A percentile compares a stretch with the other conserved stretches of the same genome.
Evolutionary conservation across 2,329 filamentous ascomycete genomes (phyloP).

Genomic region (Pseudopyrenochaeta lycopersici): DNA sequence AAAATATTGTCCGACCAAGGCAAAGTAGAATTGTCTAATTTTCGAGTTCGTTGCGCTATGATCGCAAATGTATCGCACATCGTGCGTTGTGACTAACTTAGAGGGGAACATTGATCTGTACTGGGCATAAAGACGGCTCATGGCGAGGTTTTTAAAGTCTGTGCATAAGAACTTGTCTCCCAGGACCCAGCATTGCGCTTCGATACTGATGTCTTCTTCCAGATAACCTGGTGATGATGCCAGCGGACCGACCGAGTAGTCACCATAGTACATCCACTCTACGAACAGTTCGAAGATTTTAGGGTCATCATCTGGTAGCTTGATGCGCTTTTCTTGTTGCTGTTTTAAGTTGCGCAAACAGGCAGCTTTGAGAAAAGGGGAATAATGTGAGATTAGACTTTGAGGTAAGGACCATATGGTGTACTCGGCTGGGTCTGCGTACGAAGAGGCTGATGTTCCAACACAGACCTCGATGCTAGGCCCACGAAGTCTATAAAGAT

Average conservation of each 20-base stretch:
- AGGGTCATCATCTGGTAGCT: conserved; percentile 7
- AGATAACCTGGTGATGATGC: background rate
- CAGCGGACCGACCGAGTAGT: conserved; percentile 5
- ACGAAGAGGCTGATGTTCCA: background rate
- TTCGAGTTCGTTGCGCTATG: conserved; percentile 7
- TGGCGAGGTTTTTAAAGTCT: conserved; percentile 18
- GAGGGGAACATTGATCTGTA: background rate
- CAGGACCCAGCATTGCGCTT: conserved; percentile 14
- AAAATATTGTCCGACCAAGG: conserved; percentile 8
- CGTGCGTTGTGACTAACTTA: background rate
- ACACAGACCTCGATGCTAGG: conserved; percentile 10
- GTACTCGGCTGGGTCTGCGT: background rate
- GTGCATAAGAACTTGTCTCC: conserved; percentile 12
- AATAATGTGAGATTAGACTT: conserved; percentile 12
- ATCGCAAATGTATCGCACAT: conserved; percentile 6
- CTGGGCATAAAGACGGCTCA: conserved; percentile 7
- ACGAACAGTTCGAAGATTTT: conserved; percentile 14
- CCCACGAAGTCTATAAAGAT: background rate
- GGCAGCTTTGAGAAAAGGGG: conserved; percentile 6
- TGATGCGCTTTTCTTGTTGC: conserved; percentile 5
- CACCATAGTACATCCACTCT: conserved; percentile 25
- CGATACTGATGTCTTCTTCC: background rate
- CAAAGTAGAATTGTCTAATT: conserved; percentile 11
- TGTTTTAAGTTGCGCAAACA: conserved; percentile 9
- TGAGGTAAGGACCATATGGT: conserved; percentile 11